phyloP scores from a whole-genome alignment of 1,284 basidiomycete species.

The Cystobasidium pallidum region DNA sequence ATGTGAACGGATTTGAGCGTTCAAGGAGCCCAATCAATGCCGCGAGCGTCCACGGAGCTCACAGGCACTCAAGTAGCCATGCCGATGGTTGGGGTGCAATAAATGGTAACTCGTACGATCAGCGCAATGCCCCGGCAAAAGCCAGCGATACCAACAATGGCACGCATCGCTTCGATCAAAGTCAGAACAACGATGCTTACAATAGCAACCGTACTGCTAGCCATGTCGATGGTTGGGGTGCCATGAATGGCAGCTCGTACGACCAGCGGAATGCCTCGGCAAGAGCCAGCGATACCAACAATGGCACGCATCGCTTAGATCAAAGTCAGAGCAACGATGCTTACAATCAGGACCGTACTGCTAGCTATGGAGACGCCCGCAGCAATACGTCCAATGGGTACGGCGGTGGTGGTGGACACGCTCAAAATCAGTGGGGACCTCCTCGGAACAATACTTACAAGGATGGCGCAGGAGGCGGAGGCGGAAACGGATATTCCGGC shows the following conservation, averaged over 20 bases:
- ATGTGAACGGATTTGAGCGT: background rate
- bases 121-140: background rate
- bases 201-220: background rate
- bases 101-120: background rate
- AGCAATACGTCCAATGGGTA: background rate
- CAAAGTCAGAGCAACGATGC: background rate
- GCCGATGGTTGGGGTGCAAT: background rate
- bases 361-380: background rate
- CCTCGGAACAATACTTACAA: background rate
- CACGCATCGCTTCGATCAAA: no score
- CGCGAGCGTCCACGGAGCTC: background rate
- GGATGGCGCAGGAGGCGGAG: background rate
- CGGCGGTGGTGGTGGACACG: background rate
- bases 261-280: background rate
- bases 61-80: no score
- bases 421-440: background rate
- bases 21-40: background rate
- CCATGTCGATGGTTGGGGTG: background rate
- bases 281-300: background rate
- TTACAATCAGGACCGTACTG: background rate
- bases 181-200: background rate
- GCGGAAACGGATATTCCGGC: background rate
- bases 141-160: background rate
- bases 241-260: background rate
- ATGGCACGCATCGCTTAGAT: no score